These are phyloP conservation scores for Fusarium pseudocircinatum DNA, from an alignment of 2,329 filamentous ascomycete species.

Conservation along the genomic window DNA sequence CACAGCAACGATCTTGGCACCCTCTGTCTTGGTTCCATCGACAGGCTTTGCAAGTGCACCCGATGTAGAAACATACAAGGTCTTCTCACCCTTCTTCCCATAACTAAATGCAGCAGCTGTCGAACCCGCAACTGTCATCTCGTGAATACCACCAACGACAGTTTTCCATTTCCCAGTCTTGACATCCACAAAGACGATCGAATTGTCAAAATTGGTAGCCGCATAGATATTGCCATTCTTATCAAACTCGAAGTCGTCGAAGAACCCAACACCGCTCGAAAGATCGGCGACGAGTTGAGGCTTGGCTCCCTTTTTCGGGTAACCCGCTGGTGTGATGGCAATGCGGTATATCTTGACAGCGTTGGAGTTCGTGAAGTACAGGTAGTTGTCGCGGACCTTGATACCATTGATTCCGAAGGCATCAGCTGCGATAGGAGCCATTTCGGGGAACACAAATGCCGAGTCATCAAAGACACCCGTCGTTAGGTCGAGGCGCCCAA, in stretches of 20 bases:
- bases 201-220: constrained; percentile 36
- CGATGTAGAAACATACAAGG: constrained; percentile 23
- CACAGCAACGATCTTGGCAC: constrained; percentile 33
- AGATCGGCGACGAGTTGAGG: constrained; percentile 33
- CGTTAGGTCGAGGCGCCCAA: not conserved
- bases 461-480: not conserved
- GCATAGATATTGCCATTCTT: constrained; percentile 32
- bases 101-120: constrained; percentile 33
- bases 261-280: constrained; percentile 6
- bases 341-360: constrained; percentile 23
- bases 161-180: constrained; percentile 19
- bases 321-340: constrained; percentile 18
- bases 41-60: constrained; percentile 32
- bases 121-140: constrained; percentile 36
- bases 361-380: constrained; percentile 11
- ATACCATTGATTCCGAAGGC: constrained; percentile 3
- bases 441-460: not conserved
- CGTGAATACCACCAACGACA: constrained; percentile 15
- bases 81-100: constrained; percentile 11
- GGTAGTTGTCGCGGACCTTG: not conserved
- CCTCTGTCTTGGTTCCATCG: constrained; percentile 24
- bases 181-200: constrained; percentile 23
- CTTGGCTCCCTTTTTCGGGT: constrained; percentile 21
- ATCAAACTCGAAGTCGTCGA: constrained; percentile 40
- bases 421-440: not conserved